Base-by-base conservation (phyloP, 345 rosid species). In the Camelina hispida region DNA sequence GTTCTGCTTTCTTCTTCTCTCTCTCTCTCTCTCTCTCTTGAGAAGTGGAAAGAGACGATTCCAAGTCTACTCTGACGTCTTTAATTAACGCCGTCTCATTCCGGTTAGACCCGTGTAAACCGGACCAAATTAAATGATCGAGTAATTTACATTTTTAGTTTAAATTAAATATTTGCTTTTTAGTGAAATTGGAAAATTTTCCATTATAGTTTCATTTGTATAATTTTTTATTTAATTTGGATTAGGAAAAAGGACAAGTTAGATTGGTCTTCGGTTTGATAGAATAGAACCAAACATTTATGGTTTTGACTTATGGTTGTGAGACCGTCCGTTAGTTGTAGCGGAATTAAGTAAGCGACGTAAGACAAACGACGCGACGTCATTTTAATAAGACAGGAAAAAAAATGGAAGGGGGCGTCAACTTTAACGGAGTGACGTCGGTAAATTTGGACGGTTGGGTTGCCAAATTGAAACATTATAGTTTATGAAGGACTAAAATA, bases 11-110 rank as follows among this genome's bases (percentile, higher is more conserved):
- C 25, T 34, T 34, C 3, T 3, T 46, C 69, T 30, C 50, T 48
- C 69, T 23, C 51, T 48, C 46, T 54, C 60, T 23, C n/a, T 15
- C 7, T 43, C 30, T 16, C 25, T 35, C 28, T 51, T 1, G 22
- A 37, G 69, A n/a, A 43, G 66, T 5, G 30, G 70, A 73, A 70
- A 32, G 43, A 50, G 54, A 59, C 61, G 81, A 72, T 66, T 52
- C 23, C 22, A 60, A 75, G 83, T 84, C 82, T 84, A 81, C 80
- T 85, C 75, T 71, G 84, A 87, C 85, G 84, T 86, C 34, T 74
- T 74, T 56, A 28, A 0, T 35, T 66, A 68, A 82, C 91, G 89
- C 9, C 87, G 90, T 87, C 43, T 72, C 64, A 67, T 52, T 55
- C 63, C 73, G 15, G 7, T 43, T 14, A 14, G 16, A 14, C 5